Base-by-base conservation (phyloP, 78 protist genomes). In the Dictyostelium intermedium region DNA sequence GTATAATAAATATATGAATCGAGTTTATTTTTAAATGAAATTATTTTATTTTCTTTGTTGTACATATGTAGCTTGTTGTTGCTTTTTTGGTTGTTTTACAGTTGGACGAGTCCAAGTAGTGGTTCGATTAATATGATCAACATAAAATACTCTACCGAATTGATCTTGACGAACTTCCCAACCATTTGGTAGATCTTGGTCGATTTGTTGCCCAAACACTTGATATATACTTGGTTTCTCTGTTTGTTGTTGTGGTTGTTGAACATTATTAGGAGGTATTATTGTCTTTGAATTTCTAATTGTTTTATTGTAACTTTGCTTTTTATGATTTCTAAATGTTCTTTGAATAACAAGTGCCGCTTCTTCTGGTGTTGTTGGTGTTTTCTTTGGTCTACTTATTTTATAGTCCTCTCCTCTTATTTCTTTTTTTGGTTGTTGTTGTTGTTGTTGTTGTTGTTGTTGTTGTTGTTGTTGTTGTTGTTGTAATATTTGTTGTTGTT, bases 131-230 rank as follows among this genome's bases (percentile, higher is more conserved):
- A 34, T 78, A 85, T 95, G 97, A 69, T 97, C 94, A 27, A 91
- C 87, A 47, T 87, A 97, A 61, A 91, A 97, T 10, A 43, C 5
- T n/a, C 98, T 77, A 1, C 92, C 93, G 13, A 56, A 63, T 8
- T 2, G 30, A 32, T 93, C 96, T 10, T 37, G 9, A 18, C 95
- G 85, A 63, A 50, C 30, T 30, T 96, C 97, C 96, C 97, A 95
- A 20, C 96, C 97, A 4, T 76, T 20, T 35, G 97, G 97, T 30
- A 96, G 11, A 23, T 34, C 79, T 41, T 23, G 74, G 70, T 66
- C 74, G 8, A 23, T 56, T 32, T 25, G 77, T 70, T 70, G 43
- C 30, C 16, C 34, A 27, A 79, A 79, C 34, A 53, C 41, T 81
- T 76, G 53, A 39, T 41, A 39, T 18, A 41, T 23, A 23, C 50